phyloP scores from a whole-genome alignment of 2,329 filamentous ascomycete genomes.

The Mycosphaerella sp. region DNA sequence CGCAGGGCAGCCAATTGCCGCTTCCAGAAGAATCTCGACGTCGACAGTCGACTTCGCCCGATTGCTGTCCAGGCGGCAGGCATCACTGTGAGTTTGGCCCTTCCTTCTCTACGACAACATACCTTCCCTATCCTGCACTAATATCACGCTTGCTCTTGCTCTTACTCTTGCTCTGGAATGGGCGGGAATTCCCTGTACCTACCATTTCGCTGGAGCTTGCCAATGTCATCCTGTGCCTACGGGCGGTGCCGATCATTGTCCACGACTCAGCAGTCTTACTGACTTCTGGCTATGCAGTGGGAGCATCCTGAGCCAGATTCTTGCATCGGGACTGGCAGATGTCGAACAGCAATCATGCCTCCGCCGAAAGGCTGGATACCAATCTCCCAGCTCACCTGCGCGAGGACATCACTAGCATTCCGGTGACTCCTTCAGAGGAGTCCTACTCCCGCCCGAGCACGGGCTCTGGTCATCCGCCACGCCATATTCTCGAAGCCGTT shows the following conservation, averaged over 20 bases:
- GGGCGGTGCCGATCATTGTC: constrained; percentile 1
- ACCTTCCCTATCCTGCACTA: background rate
- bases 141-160: background rate
- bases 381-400: constrained; percentile 15
- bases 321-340: constrained; percentile 19
- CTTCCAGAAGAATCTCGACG: constrained; percentile 3
- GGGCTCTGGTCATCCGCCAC: constrained; percentile 12
- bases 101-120: background rate
- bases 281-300: constrained; percentile 16
- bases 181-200: background rate
- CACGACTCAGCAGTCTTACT: constrained; percentile 8
- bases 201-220: background rate
- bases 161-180: too few relatives aligned
- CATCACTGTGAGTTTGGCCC: constrained; percentile 7
- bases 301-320: constrained; percentile 12
- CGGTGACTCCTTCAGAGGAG: constrained; percentile 25
- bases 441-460: constrained; percentile 13
- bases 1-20: constrained; percentile 1
- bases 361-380: constrained; percentile 19
- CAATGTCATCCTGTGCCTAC: background rate
- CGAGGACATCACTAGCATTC: constrained; percentile 18
- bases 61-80: constrained; percentile 2
- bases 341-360: constrained; percentile 16
- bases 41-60: background rate
- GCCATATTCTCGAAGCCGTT: constrained; percentile 21